These are phyloP conservation scores for Paramecium tetraurelia DNA, from an alignment of 73 alveolate species.

Conservation along the genomic window DNA sequence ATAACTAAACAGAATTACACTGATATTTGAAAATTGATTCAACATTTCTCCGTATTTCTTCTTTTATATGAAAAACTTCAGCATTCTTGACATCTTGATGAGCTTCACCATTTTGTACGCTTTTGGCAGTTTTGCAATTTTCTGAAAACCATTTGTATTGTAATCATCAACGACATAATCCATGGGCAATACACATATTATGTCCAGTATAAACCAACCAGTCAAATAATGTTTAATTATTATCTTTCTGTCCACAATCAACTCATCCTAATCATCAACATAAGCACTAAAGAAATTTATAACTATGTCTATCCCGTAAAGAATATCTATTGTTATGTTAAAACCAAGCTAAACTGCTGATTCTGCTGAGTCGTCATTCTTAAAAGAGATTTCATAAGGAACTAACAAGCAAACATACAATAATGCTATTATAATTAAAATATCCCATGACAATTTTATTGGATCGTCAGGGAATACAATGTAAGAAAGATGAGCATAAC, in stretches of 20 bases:
- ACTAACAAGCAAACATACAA: not conserved
- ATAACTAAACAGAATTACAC: not conserved
- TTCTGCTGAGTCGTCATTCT: not conserved
- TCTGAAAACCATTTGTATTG: not conserved
- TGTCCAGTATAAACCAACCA: constrained; percentile 75
- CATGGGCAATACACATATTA: constrained; percentile 71
- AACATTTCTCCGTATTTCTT: not conserved
- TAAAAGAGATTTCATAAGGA: constrained; percentile 20
- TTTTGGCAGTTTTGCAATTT: not conserved
- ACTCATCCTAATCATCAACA: constrained; percentile 71
- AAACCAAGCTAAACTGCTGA: not conserved
- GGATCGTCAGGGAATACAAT: constrained; percentile 41
- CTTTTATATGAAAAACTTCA: not conserved
- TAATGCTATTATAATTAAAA: not conserved
- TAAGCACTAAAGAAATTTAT: constrained; percentile 74
- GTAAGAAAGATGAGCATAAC: not conserved
- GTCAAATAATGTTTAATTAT: constrained; percentile 62
- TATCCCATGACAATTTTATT: constrained; percentile 29
- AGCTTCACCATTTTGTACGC: not conserved
- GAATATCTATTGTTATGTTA: constrained; percentile 46
- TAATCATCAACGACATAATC: constrained; percentile 43
- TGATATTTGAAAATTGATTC: not conserved
- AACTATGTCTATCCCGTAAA: constrained; percentile 68
- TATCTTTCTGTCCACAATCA: constrained; percentile 62
- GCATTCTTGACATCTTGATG: not conserved